Percentiles rank a stretch among this genome's conserved stretches.
Conservation (phyloP, 2,329 filamentous ascomycete genomes). For the Colletotrichum orbiculare region DNA sequence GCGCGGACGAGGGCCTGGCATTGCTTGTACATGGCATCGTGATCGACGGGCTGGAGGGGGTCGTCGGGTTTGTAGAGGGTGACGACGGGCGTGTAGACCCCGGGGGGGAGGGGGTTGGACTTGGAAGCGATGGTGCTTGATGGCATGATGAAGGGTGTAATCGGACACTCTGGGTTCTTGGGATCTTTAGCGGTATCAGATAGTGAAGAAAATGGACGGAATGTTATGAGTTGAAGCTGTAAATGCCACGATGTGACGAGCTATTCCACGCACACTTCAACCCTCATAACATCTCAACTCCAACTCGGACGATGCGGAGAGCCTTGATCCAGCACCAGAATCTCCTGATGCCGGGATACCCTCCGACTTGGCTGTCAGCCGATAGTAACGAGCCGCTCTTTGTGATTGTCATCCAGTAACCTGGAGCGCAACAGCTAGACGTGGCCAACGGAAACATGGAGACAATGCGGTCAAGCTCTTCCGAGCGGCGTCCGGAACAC, state of each 20-base stretch:
- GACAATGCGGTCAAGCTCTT: neutral
- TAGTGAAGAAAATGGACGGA: neutral
- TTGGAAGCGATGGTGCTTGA: slow-evolving; percentile 48
- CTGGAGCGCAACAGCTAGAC: neutral
- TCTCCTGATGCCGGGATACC: neutral
- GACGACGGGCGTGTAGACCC: slow-evolving; percentile 59
- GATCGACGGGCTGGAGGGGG: slow-evolving; percentile 53
- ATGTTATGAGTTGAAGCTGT: neutral
- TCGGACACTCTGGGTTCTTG: neutral
- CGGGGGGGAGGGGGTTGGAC: slow-evolving; percentile 49
- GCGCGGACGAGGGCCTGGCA: slow-evolving; percentile 53
- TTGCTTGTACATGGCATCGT: slow-evolving; percentile 55
- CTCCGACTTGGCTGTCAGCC: slow-evolving; percentile 1
- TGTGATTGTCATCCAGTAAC: neutral
- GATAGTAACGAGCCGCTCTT: too few relatives aligned
- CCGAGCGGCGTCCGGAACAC: neutral
- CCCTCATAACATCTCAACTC: slow-evolving; percentile 17
- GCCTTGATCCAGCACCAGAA: neutral
- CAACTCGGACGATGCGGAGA: slow-evolving; percentile 14
- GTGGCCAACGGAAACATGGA: neutral
- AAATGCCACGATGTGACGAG: too few relatives aligned
- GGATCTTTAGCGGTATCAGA: neutral
- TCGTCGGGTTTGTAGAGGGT: slow-evolving; percentile 56
- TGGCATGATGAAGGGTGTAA: slow-evolving; percentile 39
- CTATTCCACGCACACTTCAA: too few relatives aligned